Conservation (phyloP, 164 flowering plant species). For the grape (Vitis vinifera) region DNA sequence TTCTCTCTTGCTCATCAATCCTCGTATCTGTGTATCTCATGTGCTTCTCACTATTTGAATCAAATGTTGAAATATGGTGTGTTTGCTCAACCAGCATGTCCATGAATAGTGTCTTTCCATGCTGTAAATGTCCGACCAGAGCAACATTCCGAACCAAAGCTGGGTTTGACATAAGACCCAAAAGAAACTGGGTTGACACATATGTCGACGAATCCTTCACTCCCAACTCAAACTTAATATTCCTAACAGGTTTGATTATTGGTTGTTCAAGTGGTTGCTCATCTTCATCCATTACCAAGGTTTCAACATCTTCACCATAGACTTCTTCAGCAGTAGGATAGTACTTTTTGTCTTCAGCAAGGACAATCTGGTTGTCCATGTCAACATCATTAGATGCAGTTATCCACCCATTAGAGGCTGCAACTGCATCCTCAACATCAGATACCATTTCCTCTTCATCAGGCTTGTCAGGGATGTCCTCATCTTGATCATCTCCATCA, state of each 20-base stretch:
- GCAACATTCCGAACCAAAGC: conserved; percentile 90
- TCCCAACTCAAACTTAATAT: conserved; percentile 87
- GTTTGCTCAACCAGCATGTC: conserved; percentile 99
- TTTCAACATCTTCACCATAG: conserved; percentile 95
- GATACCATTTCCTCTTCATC: conserved; percentile 39
- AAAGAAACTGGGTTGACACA: conserved; percentile 83
- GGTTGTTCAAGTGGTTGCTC: conserved; percentile 90
- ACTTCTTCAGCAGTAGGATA: conserved; percentile 96
- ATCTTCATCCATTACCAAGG: conserved; percentile 98
- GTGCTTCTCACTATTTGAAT: conserved; percentile 84
- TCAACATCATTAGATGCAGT: conserved; percentile 76
- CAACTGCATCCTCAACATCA: conserved; percentile 53
- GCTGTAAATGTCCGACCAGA: conserved; percentile 87
- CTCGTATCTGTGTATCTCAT: conserved; percentile 98
- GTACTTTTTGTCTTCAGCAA: conserved; percentile 97
- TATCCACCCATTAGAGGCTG: conserved; percentile 75
- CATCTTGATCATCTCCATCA: conserved; percentile 64
- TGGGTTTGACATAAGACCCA: conserved; percentile 95
- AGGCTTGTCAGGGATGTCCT: conserved; percentile 49
- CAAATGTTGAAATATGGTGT: conserved; percentile 84
- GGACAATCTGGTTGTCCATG: conserved; percentile 90
- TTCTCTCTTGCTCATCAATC: conserved; percentile 97
- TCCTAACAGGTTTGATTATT: conserved; percentile 82
- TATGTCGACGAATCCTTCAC: conserved; percentile 90
- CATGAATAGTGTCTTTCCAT: conserved; percentile 95